Base-by-base conservation (phyloP, 148 eudicot species). In the Nepenthes mirabilis region DNA sequence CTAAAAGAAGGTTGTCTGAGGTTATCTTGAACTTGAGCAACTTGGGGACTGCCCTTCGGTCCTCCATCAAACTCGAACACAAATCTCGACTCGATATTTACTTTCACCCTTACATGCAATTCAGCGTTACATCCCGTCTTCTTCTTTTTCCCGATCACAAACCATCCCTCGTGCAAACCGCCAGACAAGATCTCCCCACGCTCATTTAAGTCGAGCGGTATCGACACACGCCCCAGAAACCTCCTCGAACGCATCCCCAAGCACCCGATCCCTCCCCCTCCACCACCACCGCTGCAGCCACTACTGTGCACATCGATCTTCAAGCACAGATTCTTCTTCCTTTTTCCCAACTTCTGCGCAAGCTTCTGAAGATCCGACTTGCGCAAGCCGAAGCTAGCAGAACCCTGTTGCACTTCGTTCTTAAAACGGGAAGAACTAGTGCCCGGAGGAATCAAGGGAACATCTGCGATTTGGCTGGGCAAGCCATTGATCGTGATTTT, bases 11-110 rank as follows among this genome's bases (percentile, higher is more conserved):
- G 94, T 62, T 91, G 97, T 54, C 74, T 59, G 49, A 75, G 71
- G 68, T 74, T 83, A 54, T 96, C 97, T 67, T 88, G 82, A 3
- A 85, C 86, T 63, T 83, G 93, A 74, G 83, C 88, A 10, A 91
- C 88, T 55, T 91, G 97, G 2, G 97, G 97, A 55, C 94, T 85
- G 57, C 95, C 81, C 61, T 87, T 94, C 1, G 97, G 96, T 36
- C 85, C 96, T 1, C 94, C 88, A 35, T 82, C 97, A 33, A 91
- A 91, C 69, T 65, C 74, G 34, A 91, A 88, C 1, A 91, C 90
- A 54, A 91, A 91, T 57, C 96, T 80, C 66, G 97, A 94, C 52
- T 91, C 94, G 6, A 83, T 84, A 43, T 91, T 87, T 3, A 75
- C 84, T 62, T 70, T 76, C 2, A 84, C 89, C 56, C 75, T 79